Evolutionary conservation across 305 asterid species (phyloP).

Genomic region (Fraxinus ornus): DNA sequence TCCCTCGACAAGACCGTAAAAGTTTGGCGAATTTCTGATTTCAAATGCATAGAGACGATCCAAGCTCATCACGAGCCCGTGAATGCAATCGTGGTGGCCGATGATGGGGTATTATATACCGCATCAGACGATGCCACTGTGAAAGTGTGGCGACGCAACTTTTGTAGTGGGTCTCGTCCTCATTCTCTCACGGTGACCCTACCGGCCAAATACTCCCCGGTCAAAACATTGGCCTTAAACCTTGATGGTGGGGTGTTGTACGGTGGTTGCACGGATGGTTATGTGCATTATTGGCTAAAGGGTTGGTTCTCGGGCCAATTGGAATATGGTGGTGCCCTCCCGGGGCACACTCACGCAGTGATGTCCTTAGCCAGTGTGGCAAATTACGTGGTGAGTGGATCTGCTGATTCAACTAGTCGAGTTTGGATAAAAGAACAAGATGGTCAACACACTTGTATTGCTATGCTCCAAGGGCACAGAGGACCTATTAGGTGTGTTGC

Average conservation of each 20-base stretch:
- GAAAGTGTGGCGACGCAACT: constrained; percentile 81
- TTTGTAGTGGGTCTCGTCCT: constrained; percentile 71
- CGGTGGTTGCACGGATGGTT: constrained; percentile 54
- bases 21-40: constrained; percentile 81
- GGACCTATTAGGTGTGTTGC: constrained; percentile 74
- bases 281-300: constrained; percentile 78
- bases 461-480: constrained; percentile 73
- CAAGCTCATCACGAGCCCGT: constrained; percentile 84
- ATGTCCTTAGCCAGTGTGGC: constrained; percentile 62
- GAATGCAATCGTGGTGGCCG: constrained; percentile 68
- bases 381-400: constrained; percentile 61
- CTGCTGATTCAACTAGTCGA: constrained; percentile 71
- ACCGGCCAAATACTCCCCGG: constrained; percentile 80
- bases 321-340: constrained; percentile 78
- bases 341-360: constrained; percentile 87
- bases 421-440: constrained; percentile 71
- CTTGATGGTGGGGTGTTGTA: constrained; percentile 64
- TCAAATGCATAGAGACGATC: constrained; percentile 86
- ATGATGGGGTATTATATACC: constrained; percentile 84
- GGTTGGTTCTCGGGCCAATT: constrained; percentile 88
- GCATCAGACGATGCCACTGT: constrained; percentile 90
- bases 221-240: constrained; percentile 59
- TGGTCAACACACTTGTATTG: constrained; percentile 62
- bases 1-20: constrained; percentile 77
- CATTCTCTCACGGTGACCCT: constrained; percentile 80